phyloP scores from a whole-genome alignment of 257 asterid species.

The Perilla frutescens region DNA sequence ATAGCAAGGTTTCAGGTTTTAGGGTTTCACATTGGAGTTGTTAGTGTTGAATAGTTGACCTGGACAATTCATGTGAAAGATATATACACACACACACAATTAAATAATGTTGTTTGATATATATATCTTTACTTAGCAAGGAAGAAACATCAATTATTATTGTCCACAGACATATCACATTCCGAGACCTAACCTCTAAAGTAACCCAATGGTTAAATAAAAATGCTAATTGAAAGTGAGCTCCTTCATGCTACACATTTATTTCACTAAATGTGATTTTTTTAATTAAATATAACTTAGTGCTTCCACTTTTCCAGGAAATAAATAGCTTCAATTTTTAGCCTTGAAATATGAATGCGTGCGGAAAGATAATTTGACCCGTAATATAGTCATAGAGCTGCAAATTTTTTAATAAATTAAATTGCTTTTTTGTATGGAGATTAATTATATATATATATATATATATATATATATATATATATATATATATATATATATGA shows the following conservation, averaged over 20 bases:
- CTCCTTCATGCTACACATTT: too few relatives aligned
- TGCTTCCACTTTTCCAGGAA: background rate
- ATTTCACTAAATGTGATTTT: background rate
- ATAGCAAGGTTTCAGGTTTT: too few relatives aligned
- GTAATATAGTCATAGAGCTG: background rate
- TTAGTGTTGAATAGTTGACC: slow-evolving; percentile 25
- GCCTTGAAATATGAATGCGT: background rate
- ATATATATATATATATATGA: too few relatives aligned
- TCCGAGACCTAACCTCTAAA: slow-evolving; percentile 21
- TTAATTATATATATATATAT: too few relatives aligned
- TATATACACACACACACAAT: background rate
- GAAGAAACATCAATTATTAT: slow-evolving; percentile 15
- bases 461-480: too few relatives aligned
- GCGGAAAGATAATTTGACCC: background rate
- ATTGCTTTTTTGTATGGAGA: too few relatives aligned
- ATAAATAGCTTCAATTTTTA: background rate
- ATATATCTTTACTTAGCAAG: slow-evolving; percentile 29
- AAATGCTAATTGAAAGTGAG: background rate
- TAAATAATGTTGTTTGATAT: background rate
- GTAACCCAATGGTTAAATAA: background rate
- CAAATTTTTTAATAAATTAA: too few relatives aligned
- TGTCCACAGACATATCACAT: background rate
- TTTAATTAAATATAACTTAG: background rate
- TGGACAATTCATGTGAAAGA: slow-evolving; percentile 10
- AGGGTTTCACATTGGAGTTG: slow-evolving; percentile 2